Percentiles rank a stretch among this genome's conserved stretches.
These are phyloP conservation scores for Sphaerulina populicola DNA, from an alignment of 2,329 filamentous ascomycete species.

Conservation along the genomic window DNA sequence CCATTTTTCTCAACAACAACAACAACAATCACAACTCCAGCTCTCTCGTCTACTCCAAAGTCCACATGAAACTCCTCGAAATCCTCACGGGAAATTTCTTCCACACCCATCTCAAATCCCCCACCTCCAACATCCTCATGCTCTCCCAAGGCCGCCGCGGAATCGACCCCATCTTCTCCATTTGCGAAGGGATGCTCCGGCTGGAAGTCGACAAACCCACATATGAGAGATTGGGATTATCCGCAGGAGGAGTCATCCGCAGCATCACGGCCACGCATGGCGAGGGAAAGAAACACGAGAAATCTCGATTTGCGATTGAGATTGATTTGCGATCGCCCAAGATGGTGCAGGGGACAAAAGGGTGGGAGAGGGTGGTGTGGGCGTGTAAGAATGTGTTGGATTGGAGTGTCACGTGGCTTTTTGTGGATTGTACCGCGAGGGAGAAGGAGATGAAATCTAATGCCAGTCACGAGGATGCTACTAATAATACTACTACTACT, in stretches of 20 bases:
- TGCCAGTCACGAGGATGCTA: too few species aligned
- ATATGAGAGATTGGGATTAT: slow-evolving; percentile 74
- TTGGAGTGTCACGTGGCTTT: slow-evolving; percentile 64
- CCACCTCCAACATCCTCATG: slow-evolving; percentile 58
- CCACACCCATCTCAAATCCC: slow-evolving; percentile 65
- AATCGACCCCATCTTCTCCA: slow-evolving; percentile 59
- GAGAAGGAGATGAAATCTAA: neutral
- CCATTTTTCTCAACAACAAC: neutral
- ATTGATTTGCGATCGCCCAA: slow-evolving; percentile 63
- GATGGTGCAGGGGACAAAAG: slow-evolving; percentile 77
- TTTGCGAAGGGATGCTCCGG: slow-evolving; percentile 63
- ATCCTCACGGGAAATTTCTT: slow-evolving; percentile 70
- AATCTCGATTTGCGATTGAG: slow-evolving; percentile 67
- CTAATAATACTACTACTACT: too few species aligned
- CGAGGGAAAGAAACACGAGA: slow-evolving; percentile 54
- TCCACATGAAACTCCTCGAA: slow-evolving; percentile 64
- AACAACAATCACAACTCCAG: neutral
- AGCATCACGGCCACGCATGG: slow-evolving; percentile 47
- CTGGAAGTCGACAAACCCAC: slow-evolving; percentile 72
- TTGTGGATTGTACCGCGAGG: slow-evolving; percentile 50
- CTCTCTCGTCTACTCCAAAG: slow-evolving; percentile 51
- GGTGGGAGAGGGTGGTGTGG: slow-evolving; percentile 68
- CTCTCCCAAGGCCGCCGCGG: slow-evolving; percentile 67
- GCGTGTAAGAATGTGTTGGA: slow-evolving; percentile 71
- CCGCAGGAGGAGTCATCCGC: slow-evolving; percentile 41